Evolutionary conservation across 768 basidiomycete genomes (phyloP).

Genomic region (Imleria badia): DNA sequence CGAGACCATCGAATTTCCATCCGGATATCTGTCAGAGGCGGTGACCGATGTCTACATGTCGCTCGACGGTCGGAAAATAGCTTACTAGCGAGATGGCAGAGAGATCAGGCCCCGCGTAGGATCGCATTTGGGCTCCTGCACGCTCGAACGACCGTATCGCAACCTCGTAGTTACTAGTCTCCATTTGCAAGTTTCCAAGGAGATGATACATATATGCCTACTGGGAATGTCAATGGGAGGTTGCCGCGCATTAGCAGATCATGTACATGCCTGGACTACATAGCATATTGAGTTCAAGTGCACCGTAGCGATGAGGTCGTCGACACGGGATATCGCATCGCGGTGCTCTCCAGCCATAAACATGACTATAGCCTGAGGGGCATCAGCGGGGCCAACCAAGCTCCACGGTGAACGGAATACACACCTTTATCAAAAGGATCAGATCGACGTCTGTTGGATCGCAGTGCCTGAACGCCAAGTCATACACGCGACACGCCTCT

Average conservation of each 20-base stretch:
- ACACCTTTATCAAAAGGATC: neutral
- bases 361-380: neutral
- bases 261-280: neutral
- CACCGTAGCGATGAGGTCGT: neutral
- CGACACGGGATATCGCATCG: neutral
- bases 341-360: neutral
- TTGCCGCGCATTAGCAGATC: too few species aligned
- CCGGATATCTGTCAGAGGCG: neutral
- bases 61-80: too few species aligned
- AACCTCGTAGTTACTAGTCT: neutral
- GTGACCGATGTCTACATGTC: too few species aligned
- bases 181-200: neutral
- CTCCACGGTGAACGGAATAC: neutral
- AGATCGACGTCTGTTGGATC: neutral
- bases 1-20: constrained; percentile 1
- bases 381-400: neutral
- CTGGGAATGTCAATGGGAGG: neutral
- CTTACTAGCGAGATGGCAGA: constrained; percentile 6
- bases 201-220: neutral
- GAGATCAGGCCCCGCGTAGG: neutral
- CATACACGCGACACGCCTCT: neutral
- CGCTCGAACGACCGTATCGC: neutral
- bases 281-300: neutral
- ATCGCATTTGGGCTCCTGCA: neutral
- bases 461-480: neutral